Evolutionary conservation across 495 filamentous ascomycete genomes (phyloP).

Genomic region (Lepraria neglecta): DNA sequence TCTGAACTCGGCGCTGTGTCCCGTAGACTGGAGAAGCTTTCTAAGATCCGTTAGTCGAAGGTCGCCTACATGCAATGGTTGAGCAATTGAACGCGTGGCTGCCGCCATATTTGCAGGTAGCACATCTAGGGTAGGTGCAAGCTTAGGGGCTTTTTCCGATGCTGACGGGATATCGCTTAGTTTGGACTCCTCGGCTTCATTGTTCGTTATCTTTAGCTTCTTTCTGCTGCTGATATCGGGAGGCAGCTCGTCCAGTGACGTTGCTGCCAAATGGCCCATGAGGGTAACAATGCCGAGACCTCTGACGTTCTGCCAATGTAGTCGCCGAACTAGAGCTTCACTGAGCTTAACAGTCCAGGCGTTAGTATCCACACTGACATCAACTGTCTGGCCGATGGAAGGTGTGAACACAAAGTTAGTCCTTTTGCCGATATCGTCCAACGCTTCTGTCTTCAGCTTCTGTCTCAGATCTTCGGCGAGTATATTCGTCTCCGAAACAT

Average conservation of each 20-base stretch:
- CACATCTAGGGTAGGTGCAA: slow-evolving; percentile 66
- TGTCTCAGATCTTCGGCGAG: slow-evolving; percentile 77
- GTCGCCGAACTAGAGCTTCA: slow-evolving; percentile 67
- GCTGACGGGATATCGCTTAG: slow-evolving; percentile 27
- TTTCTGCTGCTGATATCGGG: slow-evolving; percentile 45
- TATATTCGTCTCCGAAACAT: slow-evolving; percentile 63
- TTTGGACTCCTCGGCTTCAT: slow-evolving; percentile 33
- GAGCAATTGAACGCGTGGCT: slow-evolving; percentile 67
- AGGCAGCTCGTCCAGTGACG: slow-evolving; percentile 39
- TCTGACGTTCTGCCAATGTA: slow-evolving; percentile 92
- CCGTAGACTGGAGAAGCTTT: slow-evolving; percentile 70
- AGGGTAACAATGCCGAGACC: slow-evolving; percentile 84
- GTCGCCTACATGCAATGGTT: slow-evolving; percentile 92
- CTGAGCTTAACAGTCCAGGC: slow-evolving; percentile 92
- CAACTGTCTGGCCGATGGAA: slow-evolving; percentile 57
- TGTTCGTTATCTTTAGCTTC: slow-evolving; percentile 57
- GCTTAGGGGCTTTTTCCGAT: slow-evolving; percentile 24
- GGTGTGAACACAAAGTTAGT: slow-evolving; percentile 72
- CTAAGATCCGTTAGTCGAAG: slow-evolving; percentile 82
- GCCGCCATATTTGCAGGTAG: slow-evolving; percentile 70
- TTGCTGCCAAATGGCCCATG: slow-evolving; percentile 53
- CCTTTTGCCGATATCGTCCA: slow-evolving; percentile 34
- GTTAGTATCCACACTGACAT: slow-evolving; percentile 95
- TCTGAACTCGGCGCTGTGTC: slow-evolving; percentile 85
- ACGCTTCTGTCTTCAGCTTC: slow-evolving; percentile 50